phyloP scores from a whole-genome alignment of 176 grass and related monocot genomes.

The Aechmea fasciata region DNA sequence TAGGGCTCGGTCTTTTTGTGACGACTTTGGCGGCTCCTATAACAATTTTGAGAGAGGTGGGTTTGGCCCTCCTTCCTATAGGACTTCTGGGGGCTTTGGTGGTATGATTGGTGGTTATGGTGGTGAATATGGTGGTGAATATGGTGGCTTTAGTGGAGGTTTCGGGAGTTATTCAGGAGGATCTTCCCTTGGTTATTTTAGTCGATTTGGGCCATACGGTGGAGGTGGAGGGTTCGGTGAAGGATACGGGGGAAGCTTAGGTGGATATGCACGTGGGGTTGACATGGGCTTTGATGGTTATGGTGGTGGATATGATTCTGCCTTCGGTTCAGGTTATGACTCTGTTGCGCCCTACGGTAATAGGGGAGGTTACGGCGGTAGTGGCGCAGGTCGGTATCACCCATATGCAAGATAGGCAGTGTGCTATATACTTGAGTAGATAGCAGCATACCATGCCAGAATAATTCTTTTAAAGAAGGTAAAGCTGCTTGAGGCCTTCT shows the following conservation, averaged over 20 bases:
- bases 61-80: slow-evolving; percentile 19
- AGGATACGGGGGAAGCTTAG: slow-evolving; percentile 39
- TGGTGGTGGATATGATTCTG: slow-evolving; percentile 17
- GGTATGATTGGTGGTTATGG: slow-evolving; percentile 42
- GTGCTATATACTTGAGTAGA: neutral
- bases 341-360: slow-evolving; percentile 25
- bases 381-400: slow-evolving; percentile 59
- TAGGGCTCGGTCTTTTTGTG: slow-evolving; percentile 60
- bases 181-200: slow-evolving; percentile 45
- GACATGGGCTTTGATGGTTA: slow-evolving; percentile 39
- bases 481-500: slow-evolving; percentile 11
- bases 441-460: neutral
- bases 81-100: slow-evolving; percentile 26
- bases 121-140: slow-evolving; percentile 49
- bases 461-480: slow-evolving; percentile 1
- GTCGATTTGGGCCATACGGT: slow-evolving; percentile 51
- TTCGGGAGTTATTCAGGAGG: slow-evolving; percentile 43
- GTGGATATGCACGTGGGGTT: slow-evolving; percentile 32
- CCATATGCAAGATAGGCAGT: slow-evolving; percentile 54
- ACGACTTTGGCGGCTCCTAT: slow-evolving; percentile 39
- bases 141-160: slow-evolving; percentile 50
- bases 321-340: slow-evolving; percentile 43
- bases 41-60: slow-evolving; percentile 12
- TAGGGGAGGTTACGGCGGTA: slow-evolving; percentile 41
- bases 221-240: slow-evolving; percentile 54